These are phyloP conservation scores for Arabidopsis suecica DNA, from an alignment of 345 rosid genomes.

Conservation along the genomic window DNA sequence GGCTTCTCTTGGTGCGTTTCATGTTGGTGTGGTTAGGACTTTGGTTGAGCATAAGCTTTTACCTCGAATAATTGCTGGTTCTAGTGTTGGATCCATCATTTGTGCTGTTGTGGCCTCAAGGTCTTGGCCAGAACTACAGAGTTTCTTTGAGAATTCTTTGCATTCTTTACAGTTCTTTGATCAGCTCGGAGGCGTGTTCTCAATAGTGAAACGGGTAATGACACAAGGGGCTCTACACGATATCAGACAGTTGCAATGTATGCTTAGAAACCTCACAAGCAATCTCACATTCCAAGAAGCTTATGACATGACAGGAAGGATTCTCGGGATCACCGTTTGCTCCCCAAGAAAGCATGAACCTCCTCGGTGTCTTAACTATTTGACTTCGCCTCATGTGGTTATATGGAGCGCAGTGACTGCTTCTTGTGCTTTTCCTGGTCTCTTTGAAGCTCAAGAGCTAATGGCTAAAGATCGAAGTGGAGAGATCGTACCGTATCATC, in stretches of 20 bases:
- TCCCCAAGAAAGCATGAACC: constrained; percentile 99
- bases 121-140: constrained; percentile 97
- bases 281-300: constrained; percentile 99
- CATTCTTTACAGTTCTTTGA: constrained; percentile 88
- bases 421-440: constrained; percentile 98
- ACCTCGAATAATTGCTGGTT: constrained; percentile 92
- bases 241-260: constrained; percentile 85
- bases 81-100: constrained; percentile 97
- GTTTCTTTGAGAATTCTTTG: constrained; percentile 85
- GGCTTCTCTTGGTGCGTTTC: constrained; percentile 97
- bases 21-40: constrained; percentile 88
- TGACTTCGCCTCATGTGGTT: constrained; percentile 97
- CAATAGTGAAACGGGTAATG: constrained; percentile 87
- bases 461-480: constrained; percentile 99
- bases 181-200: constrained; percentile 86
- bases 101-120: constrained; percentile 84
- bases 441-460: constrained; percentile 96
- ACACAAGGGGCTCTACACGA: constrained; percentile 92
- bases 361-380: constrained; percentile 96
- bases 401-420: constrained; percentile 99
- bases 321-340: constrained; percentile 96
- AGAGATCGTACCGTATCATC: constrained; percentile 93
- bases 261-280: constrained; percentile 85
- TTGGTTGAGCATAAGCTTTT: constrained; percentile 88
- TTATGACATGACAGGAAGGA: constrained; percentile 91